Conservation (phyloP, 768 basidiomycete genomes). For the Boletus insuetus region DNA sequence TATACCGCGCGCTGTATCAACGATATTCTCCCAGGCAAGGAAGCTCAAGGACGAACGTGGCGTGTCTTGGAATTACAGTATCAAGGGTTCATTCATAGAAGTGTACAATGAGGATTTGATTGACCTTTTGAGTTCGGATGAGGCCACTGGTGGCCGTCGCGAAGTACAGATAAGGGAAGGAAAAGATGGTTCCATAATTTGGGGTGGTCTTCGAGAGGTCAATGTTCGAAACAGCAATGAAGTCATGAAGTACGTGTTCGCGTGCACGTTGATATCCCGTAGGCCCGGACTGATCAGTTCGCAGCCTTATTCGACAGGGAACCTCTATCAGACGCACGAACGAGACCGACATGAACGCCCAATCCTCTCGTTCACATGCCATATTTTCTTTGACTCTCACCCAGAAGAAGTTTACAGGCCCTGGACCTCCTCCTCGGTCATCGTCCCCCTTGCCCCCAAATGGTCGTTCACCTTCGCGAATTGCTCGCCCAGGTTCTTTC, state of each 20-base stretch:
- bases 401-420: conserved; percentile 83
- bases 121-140: conserved; percentile 82
- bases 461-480: conserved; percentile 73
- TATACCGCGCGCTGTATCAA: conserved; percentile 89
- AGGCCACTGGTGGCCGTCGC: conserved; percentile 60
- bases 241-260: conserved; percentile 81
- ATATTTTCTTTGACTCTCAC: conserved; percentile 96
- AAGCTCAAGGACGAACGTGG: conserved; percentile 76
- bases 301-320: conserved; percentile 83
- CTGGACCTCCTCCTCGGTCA: conserved; percentile 66
- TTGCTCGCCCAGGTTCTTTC: conserved; percentile 81
- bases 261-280: conserved; percentile 4
- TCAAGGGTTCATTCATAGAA: conserved; percentile 95
- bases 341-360: conserved; percentile 98
- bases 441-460: conserved; percentile 73
- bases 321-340: conserved; percentile 91
- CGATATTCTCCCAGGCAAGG: conserved; percentile 77
- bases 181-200: conserved; percentile 94
- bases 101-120: conserved; percentile 99
- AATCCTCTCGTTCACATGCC: conserved; percentile 96
- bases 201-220: conserved; percentile 93
- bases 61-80: conserved; percentile 68
- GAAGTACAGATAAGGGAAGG: conserved; percentile 97
- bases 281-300: conserved; percentile 22
- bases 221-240: conserved; percentile 79